These are phyloP conservation scores for Rutstroemia sp. DNA, from an alignment of 2,329 filamentous ascomycete species.

Conservation along the genomic window DNA sequence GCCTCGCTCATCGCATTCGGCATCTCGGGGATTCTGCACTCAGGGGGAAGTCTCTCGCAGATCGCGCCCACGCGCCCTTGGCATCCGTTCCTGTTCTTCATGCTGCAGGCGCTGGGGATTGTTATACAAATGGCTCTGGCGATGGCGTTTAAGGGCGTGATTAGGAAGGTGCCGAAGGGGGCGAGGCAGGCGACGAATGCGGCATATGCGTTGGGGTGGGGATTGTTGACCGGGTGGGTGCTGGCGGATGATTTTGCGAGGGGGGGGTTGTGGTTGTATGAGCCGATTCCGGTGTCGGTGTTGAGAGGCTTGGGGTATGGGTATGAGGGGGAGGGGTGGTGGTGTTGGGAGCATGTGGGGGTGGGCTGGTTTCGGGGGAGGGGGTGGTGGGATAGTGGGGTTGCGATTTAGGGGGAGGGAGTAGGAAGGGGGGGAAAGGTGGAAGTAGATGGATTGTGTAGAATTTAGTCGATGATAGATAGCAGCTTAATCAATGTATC, in stretches of 20 bases:
- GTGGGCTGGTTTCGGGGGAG: slow-evolving; percentile 25
- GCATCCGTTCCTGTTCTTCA: slow-evolving; percentile 60
- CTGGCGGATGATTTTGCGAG: slow-evolving; percentile 72
- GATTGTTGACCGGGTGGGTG: slow-evolving; percentile 55
- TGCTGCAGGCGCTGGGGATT: slow-evolving; percentile 60
- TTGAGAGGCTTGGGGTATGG: slow-evolving; percentile 62
- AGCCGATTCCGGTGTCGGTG: slow-evolving; percentile 71
- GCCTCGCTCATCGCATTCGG: slow-evolving; percentile 49
- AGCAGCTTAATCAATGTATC: too few relatives aligned
- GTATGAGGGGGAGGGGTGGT: slow-evolving; percentile 52
- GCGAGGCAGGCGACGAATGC: slow-evolving; percentile 51
- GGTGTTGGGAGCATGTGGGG: slow-evolving; percentile 54
- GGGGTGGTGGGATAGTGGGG: not conserved
- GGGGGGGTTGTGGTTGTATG: slow-evolving; percentile 70
- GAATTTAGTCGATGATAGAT: too few relatives aligned
- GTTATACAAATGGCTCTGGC: slow-evolving; percentile 46
- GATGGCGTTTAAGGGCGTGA: slow-evolving; percentile 26
- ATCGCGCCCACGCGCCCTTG: slow-evolving; percentile 47
- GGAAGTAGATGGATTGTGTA: too few relatives aligned
- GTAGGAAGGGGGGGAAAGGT: not conserved
- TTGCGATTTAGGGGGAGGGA: not conserved
- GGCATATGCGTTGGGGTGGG: slow-evolving; percentile 55
- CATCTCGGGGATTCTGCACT: slow-evolving; percentile 64
- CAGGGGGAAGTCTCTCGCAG: slow-evolving; percentile 59
- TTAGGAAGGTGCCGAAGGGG: slow-evolving; percentile 36